phyloP scores from a whole-genome alignment of 2,329 filamentous ascomycete species.

The Gaeumannomyces sp. region DNA sequence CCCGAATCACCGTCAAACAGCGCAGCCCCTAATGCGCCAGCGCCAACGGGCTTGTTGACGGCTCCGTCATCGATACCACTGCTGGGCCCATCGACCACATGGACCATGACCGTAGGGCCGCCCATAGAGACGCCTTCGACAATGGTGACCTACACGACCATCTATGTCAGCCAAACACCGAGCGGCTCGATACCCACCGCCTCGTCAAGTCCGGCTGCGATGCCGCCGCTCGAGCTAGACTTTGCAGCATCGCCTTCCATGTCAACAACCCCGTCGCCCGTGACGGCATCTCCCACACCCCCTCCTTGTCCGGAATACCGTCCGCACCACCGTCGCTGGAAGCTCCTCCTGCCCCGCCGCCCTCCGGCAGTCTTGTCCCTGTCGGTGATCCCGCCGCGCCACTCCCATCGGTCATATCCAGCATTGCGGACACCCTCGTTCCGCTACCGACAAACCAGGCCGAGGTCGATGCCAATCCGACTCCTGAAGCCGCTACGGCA shows the following conservation, averaged over 20 bases:
- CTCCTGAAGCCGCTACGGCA: not conserved
- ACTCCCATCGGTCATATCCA: not conserved
- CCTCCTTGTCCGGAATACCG: too few relatives aligned
- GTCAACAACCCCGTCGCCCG: not conserved
- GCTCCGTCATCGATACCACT: not conserved
- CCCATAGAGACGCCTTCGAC: not conserved
- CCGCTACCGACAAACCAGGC: not conserved
- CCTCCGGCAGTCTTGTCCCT: not conserved
- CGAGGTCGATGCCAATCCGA: not conserved
- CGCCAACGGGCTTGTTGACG: not conserved
- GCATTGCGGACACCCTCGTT: not conserved
- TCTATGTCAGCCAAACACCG: not conserved
- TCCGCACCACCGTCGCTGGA: too few relatives aligned
- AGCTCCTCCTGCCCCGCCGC: too few relatives aligned
- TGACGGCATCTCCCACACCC: too few relatives aligned
- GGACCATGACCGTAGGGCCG: not conserved
- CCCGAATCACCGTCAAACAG: not conserved
- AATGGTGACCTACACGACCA: not conserved
- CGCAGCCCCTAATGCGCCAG: not conserved
- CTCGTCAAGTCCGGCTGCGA: not conserved
- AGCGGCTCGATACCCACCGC: not conserved
- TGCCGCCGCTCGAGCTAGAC: too few relatives aligned
- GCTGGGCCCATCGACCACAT: not conserved
- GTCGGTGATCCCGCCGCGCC: not conserved
- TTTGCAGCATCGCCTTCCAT: not conserved